A percentile compares a stretch with the other conserved stretches of the same genome.
These are phyloP conservation scores for Geoglossum cookeanum DNA, from an alignment of 2,329 filamentous ascomycete species.

Conservation along the genomic window DNA sequence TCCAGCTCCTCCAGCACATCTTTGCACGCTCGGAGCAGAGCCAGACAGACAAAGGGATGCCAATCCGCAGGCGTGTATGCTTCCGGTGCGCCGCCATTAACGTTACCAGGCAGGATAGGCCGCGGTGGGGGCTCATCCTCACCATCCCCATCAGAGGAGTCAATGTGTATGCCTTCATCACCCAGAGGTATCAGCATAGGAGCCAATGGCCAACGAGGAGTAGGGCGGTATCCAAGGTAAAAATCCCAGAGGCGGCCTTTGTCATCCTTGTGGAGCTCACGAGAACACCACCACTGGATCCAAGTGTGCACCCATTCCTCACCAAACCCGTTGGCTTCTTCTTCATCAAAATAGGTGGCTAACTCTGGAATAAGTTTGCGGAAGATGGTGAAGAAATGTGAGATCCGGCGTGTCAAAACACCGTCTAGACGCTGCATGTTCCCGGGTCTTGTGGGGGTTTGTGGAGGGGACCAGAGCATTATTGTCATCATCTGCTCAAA, in stretches of 20 bases:
- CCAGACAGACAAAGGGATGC: constrained; percentile 10
- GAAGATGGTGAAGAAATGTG: constrained; percentile 10
- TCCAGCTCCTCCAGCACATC: constrained; percentile 10
- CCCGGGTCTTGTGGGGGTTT: constrained; percentile 7
- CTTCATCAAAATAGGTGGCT: constrained; percentile 9
- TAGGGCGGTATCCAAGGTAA: constrained; percentile 9
- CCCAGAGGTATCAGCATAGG: background rate
- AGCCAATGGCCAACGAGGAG: background rate
- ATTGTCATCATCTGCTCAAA: constrained; percentile 11
- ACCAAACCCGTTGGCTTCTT: constrained; percentile 10
- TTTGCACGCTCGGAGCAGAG: constrained; percentile 9
- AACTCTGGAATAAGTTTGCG: constrained; percentile 10
- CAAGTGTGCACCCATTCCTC: constrained; percentile 11
- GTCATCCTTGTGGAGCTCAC: constrained; percentile 8
- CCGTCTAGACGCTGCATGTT: constrained; percentile 6
- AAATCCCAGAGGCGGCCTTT: constrained; percentile 11
- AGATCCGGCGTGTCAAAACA: constrained; percentile 10
- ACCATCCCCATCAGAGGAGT: constrained; percentile 6
- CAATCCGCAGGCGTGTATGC: constrained; percentile 10
- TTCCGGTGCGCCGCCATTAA: constrained; percentile 4
- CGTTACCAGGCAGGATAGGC: background rate
- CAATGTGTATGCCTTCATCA: background rate
- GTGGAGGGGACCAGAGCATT: constrained; percentile 9
- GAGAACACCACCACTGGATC: constrained; percentile 11
- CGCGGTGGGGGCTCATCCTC: constrained; percentile 4